Evolutionary conservation across 2,329 filamentous ascomycete species (phyloP).

Genomic region (Hypoxylon sp.): DNA sequence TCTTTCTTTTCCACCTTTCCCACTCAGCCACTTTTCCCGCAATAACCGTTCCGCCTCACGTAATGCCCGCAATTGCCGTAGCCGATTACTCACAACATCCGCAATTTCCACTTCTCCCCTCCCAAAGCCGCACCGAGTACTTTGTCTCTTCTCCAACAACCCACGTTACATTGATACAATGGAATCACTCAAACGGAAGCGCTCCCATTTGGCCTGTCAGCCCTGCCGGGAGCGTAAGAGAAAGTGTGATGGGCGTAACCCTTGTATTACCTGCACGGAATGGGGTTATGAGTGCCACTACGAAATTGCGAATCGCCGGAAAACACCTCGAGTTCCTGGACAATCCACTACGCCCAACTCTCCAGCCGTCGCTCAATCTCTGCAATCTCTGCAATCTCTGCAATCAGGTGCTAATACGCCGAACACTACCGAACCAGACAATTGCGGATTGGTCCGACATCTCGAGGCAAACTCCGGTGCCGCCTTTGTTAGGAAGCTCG

Average conservation of each 20-base stretch:
- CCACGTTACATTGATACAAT: conserved; percentile 2
- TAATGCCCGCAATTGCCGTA: background rate
- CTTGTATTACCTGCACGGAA: conserved; percentile 10
- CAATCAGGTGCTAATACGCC: background rate
- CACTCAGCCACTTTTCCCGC: background rate
- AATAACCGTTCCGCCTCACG: conserved; percentile 1
- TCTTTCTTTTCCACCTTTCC: too few species aligned
- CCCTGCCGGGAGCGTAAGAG: conserved; percentile 11
- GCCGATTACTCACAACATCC: background rate
- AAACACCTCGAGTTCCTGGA: background rate
- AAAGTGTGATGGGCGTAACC: conserved; percentile 5
- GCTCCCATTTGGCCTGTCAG: conserved; percentile 7
- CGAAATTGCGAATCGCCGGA: background rate
- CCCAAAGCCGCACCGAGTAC: background rate
- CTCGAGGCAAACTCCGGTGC: conserved; percentile 5
- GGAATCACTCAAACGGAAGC: conserved; percentile 7
- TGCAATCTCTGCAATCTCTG: background rate
- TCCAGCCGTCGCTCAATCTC: background rate
- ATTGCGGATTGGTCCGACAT: background rate
- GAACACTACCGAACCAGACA: background rate
- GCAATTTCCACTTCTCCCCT: conserved; percentile 7
- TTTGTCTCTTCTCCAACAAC: background rate
- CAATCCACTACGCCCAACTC: background rate
- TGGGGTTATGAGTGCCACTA: conserved; percentile 15
- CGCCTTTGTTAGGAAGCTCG: conserved; percentile 4